These are phyloP conservation scores for Fusarium nurragi DNA, from an alignment of 2,329 filamentous ascomycete genomes.

Conservation along the genomic window DNA sequence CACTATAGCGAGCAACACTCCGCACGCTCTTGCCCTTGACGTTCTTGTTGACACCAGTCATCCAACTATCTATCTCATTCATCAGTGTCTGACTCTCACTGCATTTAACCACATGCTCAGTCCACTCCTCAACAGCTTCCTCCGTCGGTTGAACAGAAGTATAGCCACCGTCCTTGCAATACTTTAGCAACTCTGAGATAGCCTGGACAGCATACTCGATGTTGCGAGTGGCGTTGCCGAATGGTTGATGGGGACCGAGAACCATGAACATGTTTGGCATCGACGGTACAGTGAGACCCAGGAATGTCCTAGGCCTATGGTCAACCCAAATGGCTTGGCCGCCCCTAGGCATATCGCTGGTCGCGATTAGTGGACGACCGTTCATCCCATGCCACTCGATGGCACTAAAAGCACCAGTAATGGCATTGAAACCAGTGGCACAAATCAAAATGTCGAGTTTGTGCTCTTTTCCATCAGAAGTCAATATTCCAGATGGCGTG, in stretches of 20 bases:
- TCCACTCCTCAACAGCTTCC: constrained; percentile 32
- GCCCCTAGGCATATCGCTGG: constrained; percentile 7
- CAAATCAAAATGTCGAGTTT: constrained; percentile 31
- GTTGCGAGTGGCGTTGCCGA: constrained; percentile 32
- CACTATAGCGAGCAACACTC: constrained; percentile 46
- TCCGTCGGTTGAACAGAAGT: constrained; percentile 13
- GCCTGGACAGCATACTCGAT: constrained; percentile 14
- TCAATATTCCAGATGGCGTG: constrained; percentile 7
- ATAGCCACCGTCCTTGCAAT: constrained; percentile 21
- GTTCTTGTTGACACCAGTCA: constrained; percentile 64
- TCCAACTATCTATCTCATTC: constrained; percentile 57
- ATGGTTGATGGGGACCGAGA: constrained; percentile 31
- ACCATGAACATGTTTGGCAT: constrained; percentile 43
- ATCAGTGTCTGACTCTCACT: constrained; percentile 53
- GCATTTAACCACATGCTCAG: constrained; percentile 57
- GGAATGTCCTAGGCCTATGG: constrained; percentile 13
- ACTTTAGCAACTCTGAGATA: constrained; percentile 17
- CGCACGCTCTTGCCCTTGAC: constrained; percentile 57
- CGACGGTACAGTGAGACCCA: constrained; percentile 7
- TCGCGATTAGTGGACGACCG: constrained; percentile 11
- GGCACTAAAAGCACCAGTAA: constrained; percentile 26
- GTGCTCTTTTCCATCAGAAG: constrained; percentile 10
- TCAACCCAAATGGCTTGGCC: constrained; percentile 32
- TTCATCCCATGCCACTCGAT: constrained; percentile 34
- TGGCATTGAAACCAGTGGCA: constrained; percentile 33